Evolutionary conservation across 306 rosid species (phyloP).

Genomic region (Cucumis sativus): Cucumber_9930_V3 NC_026661.2:3470501-3471000

Average conservation of each 20-base stretch:
- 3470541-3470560: constrained; percentile 5
- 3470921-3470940: too few relatives aligned
- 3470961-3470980: too few relatives aligned
- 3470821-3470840: too few relatives aligned
- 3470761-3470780: too few relatives aligned
- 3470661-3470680: neutral
- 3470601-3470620: neutral
- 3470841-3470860: neutral
- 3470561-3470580: constrained; percentile 6
- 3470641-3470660: neutral
- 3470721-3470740: neutral
- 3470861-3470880: neutral
- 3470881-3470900: neutral
- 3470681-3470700: neutral
- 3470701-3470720: neutral
- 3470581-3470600: constrained; percentile 3
- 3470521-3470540: neutral
- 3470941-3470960: too few relatives aligned
- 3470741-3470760: too few relatives aligned
- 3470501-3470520: neutral
- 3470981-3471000: too few relatives aligned
- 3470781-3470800: neutral
- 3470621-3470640: neutral
- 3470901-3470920: neutral
- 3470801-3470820: too few relatives aligned